Conservation (phyloP, 805 yeast species). For the Yarrowia porcina region DNA sequence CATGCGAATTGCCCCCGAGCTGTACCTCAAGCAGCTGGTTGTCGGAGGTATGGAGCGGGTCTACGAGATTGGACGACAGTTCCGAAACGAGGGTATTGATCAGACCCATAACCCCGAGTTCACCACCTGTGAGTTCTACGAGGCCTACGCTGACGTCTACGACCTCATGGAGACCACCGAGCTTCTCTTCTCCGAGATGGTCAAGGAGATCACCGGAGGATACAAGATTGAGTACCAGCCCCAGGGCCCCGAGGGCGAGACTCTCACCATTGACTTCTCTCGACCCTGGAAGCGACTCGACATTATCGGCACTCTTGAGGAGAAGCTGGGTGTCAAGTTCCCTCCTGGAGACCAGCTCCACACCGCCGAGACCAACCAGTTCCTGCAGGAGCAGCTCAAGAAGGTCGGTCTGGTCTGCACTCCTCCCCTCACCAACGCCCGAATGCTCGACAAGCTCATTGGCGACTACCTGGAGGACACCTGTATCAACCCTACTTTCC, state of each 20-base stretch:
- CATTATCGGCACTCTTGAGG: conserved; percentile 95
- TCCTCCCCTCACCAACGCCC: conserved; percentile 91
- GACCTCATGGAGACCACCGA: conserved; percentile 92
- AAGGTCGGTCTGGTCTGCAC: conserved; percentile 84
- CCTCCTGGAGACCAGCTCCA: conserved; percentile 95
- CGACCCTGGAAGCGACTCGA: conserved; percentile 99
- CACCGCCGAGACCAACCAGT: conserved; percentile 87
- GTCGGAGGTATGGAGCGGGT: conserved; percentile 99
- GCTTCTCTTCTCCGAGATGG: conserved; percentile 92
- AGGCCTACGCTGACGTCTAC: conserved; percentile 95
- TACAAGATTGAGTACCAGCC: conserved; percentile 88
- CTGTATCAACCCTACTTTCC: conserved; percentile 94
- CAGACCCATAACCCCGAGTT: conserved; percentile 99
- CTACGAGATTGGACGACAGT: conserved; percentile 97
- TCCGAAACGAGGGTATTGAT: conserved; percentile 98
- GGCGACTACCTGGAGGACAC: conserved; percentile 89
- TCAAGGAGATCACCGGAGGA: conserved; percentile 87
- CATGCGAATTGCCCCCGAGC: conserved; percentile 98
- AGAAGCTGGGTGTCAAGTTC: conserved; percentile 78
- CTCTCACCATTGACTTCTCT: conserved; percentile 77
- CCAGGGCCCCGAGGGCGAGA: conserved; percentile 77
- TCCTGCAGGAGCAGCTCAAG: conserved; percentile 74
- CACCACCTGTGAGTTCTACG: conserved; percentile 97
- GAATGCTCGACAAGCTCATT: conserved; percentile 97
- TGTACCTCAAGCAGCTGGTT: conserved; percentile 91